These are phyloP conservation scores for Salix koriyanagi DNA, from an alignment of 345 rosid genomes.

Conservation along the genomic window DNA sequence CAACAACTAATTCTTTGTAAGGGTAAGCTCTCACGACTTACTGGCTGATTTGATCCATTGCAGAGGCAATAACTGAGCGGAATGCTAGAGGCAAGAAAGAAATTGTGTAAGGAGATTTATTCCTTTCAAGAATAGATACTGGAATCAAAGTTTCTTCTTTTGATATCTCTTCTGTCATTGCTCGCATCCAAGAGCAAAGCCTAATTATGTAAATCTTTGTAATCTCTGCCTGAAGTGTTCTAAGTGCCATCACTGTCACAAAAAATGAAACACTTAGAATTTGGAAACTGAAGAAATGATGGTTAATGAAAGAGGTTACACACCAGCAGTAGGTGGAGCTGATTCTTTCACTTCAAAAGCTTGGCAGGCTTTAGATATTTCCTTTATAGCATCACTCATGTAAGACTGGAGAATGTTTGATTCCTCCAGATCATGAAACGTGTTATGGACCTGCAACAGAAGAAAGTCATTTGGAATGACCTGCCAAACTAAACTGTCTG, in stretches of 20 bases:
- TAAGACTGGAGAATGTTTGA: conserved; percentile 64
- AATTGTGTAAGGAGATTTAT: conserved; percentile 79
- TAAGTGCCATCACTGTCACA: conserved; percentile 60
- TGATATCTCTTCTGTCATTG: conserved; percentile 61
- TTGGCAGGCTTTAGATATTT: conserved; percentile 83
- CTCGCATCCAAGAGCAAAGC: conserved; percentile 97
- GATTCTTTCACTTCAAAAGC: conserved; percentile 91
- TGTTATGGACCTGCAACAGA: conserved; percentile 58
- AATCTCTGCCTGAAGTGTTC: conserved; percentile 71
- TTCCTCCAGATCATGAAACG: conserved; percentile 82
- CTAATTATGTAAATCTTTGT: conserved; percentile 73
- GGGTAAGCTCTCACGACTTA: conserved; percentile 39
- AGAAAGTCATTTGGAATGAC: conserved; percentile 14
- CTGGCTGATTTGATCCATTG: conserved; percentile 85
- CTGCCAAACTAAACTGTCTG: not conserved
- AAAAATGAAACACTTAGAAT: conserved; percentile 26
- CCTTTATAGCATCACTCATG: conserved; percentile 80
- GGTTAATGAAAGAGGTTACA: conserved; percentile 23
- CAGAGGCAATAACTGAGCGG: conserved; percentile 65
- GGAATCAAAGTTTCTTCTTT: conserved; percentile 86
- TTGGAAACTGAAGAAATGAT: conserved; percentile 17
- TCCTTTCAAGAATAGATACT: conserved; percentile 88
- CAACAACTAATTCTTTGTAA: conserved; percentile 1
- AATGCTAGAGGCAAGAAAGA: conserved; percentile 88
- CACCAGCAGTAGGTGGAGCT: conserved; percentile 83